A percentile compares a stretch with the other conserved stretches of the same genome.
Conservation (phyloP, 768 basidiomycete genomes). For the Boletus speciosus region DNA sequence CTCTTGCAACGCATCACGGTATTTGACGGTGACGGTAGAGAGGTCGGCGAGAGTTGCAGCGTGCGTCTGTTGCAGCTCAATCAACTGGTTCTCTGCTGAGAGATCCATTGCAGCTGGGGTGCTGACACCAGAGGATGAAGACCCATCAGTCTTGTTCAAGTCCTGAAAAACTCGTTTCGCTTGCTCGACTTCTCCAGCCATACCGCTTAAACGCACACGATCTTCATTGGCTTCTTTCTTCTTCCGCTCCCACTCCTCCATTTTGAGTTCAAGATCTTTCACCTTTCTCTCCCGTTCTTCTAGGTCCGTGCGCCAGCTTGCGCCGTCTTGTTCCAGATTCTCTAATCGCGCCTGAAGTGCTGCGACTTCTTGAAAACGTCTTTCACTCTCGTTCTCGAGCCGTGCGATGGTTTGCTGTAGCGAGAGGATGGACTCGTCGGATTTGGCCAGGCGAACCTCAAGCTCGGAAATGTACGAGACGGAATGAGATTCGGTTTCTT, state of each 20-base stretch:
- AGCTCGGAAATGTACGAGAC: conserved; percentile 81
- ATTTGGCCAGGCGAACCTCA: conserved; percentile 72
- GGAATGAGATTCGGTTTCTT: conserved; percentile 70
- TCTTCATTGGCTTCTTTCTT: conserved; percentile 65
- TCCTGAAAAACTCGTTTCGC: conserved; percentile 67
- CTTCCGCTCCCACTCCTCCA: conserved; percentile 75
- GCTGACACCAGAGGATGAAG: conserved; percentile 29
- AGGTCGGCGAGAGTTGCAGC: conserved; percentile 77
- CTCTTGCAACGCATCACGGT: conserved; percentile 83
- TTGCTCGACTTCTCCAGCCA: conserved; percentile 67
- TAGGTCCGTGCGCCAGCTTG: conserved; percentile 80
- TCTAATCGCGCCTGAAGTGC: conserved; percentile 70
- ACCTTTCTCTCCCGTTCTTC: conserved; percentile 80
- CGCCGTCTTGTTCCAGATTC: conserved; percentile 64
- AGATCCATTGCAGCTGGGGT: conserved; percentile 35
- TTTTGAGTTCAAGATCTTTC: conserved; percentile 70
- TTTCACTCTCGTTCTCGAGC: conserved; percentile 73
- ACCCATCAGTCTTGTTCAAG: conserved; percentile 26
- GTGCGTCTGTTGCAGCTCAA: conserved; percentile 77
- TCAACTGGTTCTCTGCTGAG: conserved; percentile 57
- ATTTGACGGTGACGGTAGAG: conserved; percentile 74
- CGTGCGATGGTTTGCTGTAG: conserved; percentile 70
- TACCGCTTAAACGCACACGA: conserved; percentile 58
- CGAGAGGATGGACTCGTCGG: conserved; percentile 71
- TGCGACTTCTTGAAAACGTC: conserved; percentile 68